Conservation (phyloP, 192 early-diverging fungal species). For the Umbelopsis ramanniana region DNA sequence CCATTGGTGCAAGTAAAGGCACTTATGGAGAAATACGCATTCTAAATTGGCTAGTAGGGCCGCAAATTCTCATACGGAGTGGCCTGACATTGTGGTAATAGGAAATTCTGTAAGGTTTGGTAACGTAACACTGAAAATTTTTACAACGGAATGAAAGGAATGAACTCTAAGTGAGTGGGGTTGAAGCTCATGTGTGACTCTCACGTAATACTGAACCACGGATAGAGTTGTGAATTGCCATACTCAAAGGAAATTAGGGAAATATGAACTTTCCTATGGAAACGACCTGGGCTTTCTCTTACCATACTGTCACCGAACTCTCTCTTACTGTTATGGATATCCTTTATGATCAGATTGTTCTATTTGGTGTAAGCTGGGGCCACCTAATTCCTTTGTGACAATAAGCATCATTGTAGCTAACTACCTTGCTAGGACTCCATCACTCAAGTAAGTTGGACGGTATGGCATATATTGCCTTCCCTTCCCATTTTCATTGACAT, state of each 20-base stretch:
- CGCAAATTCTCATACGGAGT: background rate
- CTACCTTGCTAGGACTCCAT: slow-evolving; percentile 36
- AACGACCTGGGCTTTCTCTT: background rate
- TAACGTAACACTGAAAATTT: background rate
- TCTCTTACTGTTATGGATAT: slow-evolving; percentile 9
- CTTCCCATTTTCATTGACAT: background rate
- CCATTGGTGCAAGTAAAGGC: background rate
- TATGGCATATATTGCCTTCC: background rate
- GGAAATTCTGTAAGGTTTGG: background rate
- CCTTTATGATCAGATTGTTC: slow-evolving; percentile 28
- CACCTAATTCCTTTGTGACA: background rate
- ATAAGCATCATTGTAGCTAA: background rate
- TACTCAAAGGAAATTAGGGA: background rate
- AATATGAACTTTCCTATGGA: background rate
- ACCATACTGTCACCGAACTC: background rate
- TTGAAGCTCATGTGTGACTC: background rate
- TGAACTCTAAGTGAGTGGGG: background rate
- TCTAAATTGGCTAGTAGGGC: background rate
- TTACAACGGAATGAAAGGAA: background rate
- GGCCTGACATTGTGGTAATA: background rate
- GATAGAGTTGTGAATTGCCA: background rate
- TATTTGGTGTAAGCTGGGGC: slow-evolving; percentile 20
- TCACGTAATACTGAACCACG: background rate
- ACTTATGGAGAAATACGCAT: background rate
- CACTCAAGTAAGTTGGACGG: slow-evolving; percentile 40